Evolutionary conservation across 2,329 filamentous ascomycete species (phyloP), one percentile per base, ranked within the genome.

Genomic region (Lecanoromycetidae sp.): DNA sequence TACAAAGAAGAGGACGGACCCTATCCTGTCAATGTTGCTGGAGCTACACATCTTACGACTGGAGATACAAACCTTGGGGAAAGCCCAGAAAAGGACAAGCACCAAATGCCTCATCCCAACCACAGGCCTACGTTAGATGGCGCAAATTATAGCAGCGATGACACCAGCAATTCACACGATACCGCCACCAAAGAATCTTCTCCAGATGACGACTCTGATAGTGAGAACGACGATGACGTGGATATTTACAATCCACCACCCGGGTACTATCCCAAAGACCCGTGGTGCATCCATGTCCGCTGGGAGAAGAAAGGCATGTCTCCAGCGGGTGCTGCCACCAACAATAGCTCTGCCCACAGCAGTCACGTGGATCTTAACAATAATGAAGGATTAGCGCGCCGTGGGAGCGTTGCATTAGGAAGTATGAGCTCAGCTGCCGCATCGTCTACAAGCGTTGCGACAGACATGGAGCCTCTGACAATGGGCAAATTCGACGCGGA

Each of bases 221-320:
- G 42, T 23, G 36, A 49, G 20, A 44, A 52, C 19, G 48, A 53
- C 60, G 12, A 64, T 30, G 53, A 52, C n/a, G 61, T 71, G 37
- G 75, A 80, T 53, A 71, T 75, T 3, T 64, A 67, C 39, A 69
- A 50, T 32, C 27, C 48, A 15, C 52, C 52, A 26, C 37, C 36
- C 3, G 48, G 94, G 63, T 80, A 79, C 55, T 75, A 96, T n/a
- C 87, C 88, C 0, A 87, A 86, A 49, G 90, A 96, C 58, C 86
- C 88, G 9, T 96, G 88, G 88, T 85, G 93, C 53, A 93, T 96
- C 60, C 81, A 84, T 52, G 87, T 91, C 22, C 83, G 90, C 40
- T 91, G 94, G 74, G 75, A 82, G 53, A 93, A 91, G 56, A 77
- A 86, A 55, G 84, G 87, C 71, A 79, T 78, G 75, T 77, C 70